Evolutionary conservation across 2,329 filamentous ascomycete species (phyloP), one percentile per base, ranked within the genome.

Genomic region (Botrytis squamosa): DNA sequence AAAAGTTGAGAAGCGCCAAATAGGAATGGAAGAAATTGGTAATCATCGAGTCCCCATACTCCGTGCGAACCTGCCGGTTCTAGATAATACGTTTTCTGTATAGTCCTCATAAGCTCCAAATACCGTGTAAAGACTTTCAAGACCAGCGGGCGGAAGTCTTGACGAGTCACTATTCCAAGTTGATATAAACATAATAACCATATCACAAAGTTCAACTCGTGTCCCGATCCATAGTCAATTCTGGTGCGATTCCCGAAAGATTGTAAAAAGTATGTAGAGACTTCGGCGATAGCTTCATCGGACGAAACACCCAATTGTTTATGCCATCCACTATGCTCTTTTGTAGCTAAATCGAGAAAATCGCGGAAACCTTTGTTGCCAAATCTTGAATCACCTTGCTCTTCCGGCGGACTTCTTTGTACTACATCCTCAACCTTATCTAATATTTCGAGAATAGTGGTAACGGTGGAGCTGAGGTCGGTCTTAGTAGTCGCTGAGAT

Each of bases 1-100:
- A 96, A 86, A 29, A 98, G 88, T 83, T 99, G 97, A 38, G 94
- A 92, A 52, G 96, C 94, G 33, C 96, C 96, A 76, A 98, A 97
- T 20, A 99, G 88, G 81, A 98, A 99, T 0, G 97, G 96, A 1
- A 98, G 85, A 83, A 99, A 99, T 78, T 97, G 95, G 83, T 99
- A 98, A 82, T 99, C 96, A 80, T 99, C 96, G 2, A 99, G 85
- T 29, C 96, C 96, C 96, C 96, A 99, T 38, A 99, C 96, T 59
- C 96, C 96, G 82, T 99, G 96, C 0, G 95, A 98, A 22, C 96
- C 96, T 0, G 96, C 96, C 3, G 96, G 96, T 80, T 99, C 96
- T 69, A 99, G 90, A 80, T 99, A 99, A 84, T 99, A 99, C 4
- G 94, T 93, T 76, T 90, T 91, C 82, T 99, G 96, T 25, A 98